Evolutionary conservation across 1,284 basidiomycete species (phyloP).

Genomic region (Cerioporus squamosus): DNA sequence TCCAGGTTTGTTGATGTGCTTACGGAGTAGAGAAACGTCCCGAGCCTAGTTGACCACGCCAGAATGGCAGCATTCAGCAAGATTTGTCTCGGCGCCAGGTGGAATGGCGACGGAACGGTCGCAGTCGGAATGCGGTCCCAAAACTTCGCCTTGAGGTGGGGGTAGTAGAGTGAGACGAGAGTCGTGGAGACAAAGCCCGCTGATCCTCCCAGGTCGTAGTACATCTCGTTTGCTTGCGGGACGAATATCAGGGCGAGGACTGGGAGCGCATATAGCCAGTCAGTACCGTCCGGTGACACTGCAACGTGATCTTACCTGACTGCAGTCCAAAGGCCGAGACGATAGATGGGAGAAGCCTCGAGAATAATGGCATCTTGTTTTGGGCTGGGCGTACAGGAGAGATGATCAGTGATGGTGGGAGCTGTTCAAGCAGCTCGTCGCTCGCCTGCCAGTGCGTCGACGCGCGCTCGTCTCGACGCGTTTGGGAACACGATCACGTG

Average conservation of each 20-base stretch:
- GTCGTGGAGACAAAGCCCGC: slow-evolving; percentile 72
- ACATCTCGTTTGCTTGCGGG: slow-evolving; percentile 59
- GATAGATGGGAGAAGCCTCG: slow-evolving; percentile 41
- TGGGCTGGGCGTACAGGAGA: background rate
- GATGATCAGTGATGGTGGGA: background rate
- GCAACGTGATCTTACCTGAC: slow-evolving; percentile 31
- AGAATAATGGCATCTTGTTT: slow-evolving; percentile 40
- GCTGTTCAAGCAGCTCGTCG: background rate
- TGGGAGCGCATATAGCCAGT: slow-evolving; percentile 23
- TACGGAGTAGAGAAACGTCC: slow-evolving; percentile 64
- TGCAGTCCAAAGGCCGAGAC: slow-evolving; percentile 44
- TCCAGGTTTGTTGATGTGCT: slow-evolving; percentile 14
- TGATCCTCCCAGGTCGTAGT: slow-evolving; percentile 63
- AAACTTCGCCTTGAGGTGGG: slow-evolving; percentile 52
- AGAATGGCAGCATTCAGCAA: slow-evolving; percentile 56
- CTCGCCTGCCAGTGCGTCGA: too few relatives aligned
- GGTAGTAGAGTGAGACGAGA: slow-evolving; percentile 66
- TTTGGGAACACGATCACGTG: too few relatives aligned
- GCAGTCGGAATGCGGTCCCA: slow-evolving; percentile 40
- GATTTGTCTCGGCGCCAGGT: slow-evolving; percentile 66
- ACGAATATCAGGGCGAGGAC: slow-evolving; percentile 59
- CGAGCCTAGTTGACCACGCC: slow-evolving; percentile 69
- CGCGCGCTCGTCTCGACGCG: too few relatives aligned
- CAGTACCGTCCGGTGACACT: background rate
- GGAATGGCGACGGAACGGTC: slow-evolving; percentile 47